These are phyloP conservation scores for Gossypium raimondii DNA, from an alignment of 345 rosid species.

Conservation along the genomic window DNA sequence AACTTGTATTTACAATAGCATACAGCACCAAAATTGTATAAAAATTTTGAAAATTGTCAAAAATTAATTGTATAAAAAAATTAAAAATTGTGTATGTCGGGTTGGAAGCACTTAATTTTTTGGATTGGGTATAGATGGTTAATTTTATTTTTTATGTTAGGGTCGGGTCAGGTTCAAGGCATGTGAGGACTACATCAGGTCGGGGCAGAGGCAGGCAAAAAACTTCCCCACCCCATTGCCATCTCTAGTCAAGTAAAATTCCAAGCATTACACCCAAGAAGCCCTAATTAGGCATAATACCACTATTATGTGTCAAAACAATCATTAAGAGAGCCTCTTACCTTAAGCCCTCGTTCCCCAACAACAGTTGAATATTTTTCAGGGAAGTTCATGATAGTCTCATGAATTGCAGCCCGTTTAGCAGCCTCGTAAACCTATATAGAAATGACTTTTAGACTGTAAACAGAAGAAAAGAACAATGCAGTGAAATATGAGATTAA, in stretches of 20 bases:
- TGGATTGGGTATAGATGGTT: too few species aligned
- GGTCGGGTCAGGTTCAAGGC: too few species aligned
- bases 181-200: too few species aligned
- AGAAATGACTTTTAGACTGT: conserved; percentile 14
- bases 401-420: conserved; percentile 89
- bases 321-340: conserved; percentile 33
- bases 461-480: background rate
- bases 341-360: conserved; percentile 99
- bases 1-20: too few species aligned
- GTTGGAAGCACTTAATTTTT: too few species aligned
- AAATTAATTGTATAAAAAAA: too few species aligned
- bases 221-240: too few species aligned
- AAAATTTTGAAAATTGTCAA: too few species aligned
- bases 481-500: conserved; percentile 16
- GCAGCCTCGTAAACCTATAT: conserved; percentile 95
- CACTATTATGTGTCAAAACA: background rate
- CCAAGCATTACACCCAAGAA: background rate
- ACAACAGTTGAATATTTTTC: conserved; percentile 86
- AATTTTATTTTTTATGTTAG: too few species aligned
- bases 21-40: too few species aligned
- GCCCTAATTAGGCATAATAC: background rate
- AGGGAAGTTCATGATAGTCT: conserved; percentile 85
- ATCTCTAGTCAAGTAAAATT: background rate
- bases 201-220: too few species aligned
- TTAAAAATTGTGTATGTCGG: too few species aligned